Base-by-base conservation (phyloP, 139 green algal genomes). In the Volvox reticuliferus region DNA sequence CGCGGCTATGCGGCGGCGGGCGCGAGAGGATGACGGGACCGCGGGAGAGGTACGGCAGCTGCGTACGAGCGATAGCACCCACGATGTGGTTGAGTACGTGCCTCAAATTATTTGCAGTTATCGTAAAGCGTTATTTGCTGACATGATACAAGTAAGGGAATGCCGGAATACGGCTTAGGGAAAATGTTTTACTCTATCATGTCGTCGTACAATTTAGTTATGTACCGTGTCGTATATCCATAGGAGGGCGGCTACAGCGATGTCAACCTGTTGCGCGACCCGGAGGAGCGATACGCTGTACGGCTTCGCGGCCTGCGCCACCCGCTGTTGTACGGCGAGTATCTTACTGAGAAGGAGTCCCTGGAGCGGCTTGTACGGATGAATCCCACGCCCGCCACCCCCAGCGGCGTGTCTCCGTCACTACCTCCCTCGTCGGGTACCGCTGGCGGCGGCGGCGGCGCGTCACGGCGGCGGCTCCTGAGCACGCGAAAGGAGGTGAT, bases 281-380 rank as follows among this genome's bases (percentile, higher is more conserved):
- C 84, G 2, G 92, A 89, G 12, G 69, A 79, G 69, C 78, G 86
- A 0, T 93, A 92, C 67, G 71, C 79, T n/a, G 91, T 97, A 81
- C 86, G 94, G 20, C 91, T 98, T 20, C 84, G 91, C 9, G 78
- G 86, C 24, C 87, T 97, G 28, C 89, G 94, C 63, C 96, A 98
- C 91, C 97, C 96, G 6, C 92, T 98, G 93, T 93, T 98, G 92
- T 91, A 96, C 82, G 97, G 90, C 0, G 84, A 95, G 24, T 95
- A 96, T 67, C 81, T 98, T 30, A 65, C 92, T 19, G 22, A 90
- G 20, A 91, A 92, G 75, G 94, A 91, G 71, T 63, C 50, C 67
- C 86, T 92, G 18, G 55, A 94, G 91, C 91, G 82, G 28, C 88
- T 89, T 79, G 75, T 88, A 35, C 76, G 89, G 22, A 91, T 75